Percentiles rank a stretch among this genome's conserved stretches.
These are phyloP conservation scores for Dryadomyces quercus-mongolicae DNA, from an alignment of 2,329 filamentous ascomycete species.

Conservation along the genomic window DNA sequence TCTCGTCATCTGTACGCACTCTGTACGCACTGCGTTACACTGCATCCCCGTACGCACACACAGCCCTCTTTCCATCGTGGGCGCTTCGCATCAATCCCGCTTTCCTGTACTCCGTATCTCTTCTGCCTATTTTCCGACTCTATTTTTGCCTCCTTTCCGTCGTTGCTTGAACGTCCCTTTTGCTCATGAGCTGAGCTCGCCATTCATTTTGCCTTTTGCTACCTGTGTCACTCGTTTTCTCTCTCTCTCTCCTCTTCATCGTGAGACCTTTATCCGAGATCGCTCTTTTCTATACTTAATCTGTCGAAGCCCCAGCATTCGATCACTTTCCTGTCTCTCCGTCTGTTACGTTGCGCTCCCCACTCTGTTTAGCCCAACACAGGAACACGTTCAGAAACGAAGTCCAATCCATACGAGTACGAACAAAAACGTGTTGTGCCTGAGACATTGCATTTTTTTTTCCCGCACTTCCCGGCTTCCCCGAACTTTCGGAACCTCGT, in stretches of 20 bases:
- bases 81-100: neutral
- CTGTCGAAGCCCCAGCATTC: neutral
- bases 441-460: neutral
- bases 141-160: neutral
- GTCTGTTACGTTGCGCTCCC: no score
- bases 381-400: neutral
- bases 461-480: neutral
- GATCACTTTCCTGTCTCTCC: neutral
- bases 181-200: neutral
- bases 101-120: neutral
- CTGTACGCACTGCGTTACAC: neutral
- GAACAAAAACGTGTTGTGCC: neutral
- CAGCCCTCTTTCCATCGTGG: neutral
- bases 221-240: neutral
- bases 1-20: neutral
- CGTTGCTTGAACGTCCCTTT: neutral
- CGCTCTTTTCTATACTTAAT: neutral
- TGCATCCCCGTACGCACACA: neutral
- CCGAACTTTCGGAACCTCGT: neutral
- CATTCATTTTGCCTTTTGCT: neutral
- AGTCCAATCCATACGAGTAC: neutral
- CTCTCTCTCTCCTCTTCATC: neutral
- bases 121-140: neutral
- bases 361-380: neutral
- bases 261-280: neutral